Conservation (phyloP, 805 yeast genomes). For the Candida manassasensis region DNA sequence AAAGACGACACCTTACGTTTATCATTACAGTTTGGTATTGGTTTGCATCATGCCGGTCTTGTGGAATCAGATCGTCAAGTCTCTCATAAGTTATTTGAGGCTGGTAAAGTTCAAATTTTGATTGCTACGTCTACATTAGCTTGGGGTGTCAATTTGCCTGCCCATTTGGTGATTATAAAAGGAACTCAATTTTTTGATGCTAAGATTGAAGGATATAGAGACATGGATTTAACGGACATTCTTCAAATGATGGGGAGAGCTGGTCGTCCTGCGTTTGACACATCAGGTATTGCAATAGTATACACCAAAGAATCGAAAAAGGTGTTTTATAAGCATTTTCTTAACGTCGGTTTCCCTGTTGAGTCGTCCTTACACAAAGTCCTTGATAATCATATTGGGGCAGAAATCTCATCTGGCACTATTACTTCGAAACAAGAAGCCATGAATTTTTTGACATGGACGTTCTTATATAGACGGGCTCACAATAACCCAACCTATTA, state of each 20-base stretch:
- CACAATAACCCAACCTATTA: slow-evolving; percentile 76
- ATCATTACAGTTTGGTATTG: slow-evolving; percentile 75
- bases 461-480: slow-evolving; percentile 67
- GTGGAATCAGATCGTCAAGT: slow-evolving; percentile 69
- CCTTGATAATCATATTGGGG: slow-evolving; percentile 76
- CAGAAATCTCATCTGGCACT: slow-evolving; percentile 71
- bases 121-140: slow-evolving; percentile 82
- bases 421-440: slow-evolving; percentile 63
- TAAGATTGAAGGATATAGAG: slow-evolving; percentile 63
- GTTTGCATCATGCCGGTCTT: slow-evolving; percentile 78
- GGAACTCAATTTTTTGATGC: slow-evolving; percentile 68
- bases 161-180: slow-evolving; percentile 71
- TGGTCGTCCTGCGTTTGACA: slow-evolving; percentile 77
- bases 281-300: slow-evolving; percentile 72
- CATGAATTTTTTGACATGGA: slow-evolving; percentile 71
- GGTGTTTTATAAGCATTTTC: slow-evolving; percentile 69
- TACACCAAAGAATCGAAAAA: slow-evolving; percentile 73
- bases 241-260: slow-evolving; percentile 86
- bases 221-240: slow-evolving; percentile 80
- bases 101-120: slow-evolving; percentile 65
- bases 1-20: slow-evolving; percentile 79
- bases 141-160: slow-evolving; percentile 84
- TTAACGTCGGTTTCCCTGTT: slow-evolving; percentile 78
- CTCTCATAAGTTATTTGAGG: slow-evolving; percentile 65
- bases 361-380: slow-evolving; percentile 75